These are phyloP conservation scores for Lachancea meyersii DNA, from an alignment of 805 yeast species.

Conservation along the genomic window DNA sequence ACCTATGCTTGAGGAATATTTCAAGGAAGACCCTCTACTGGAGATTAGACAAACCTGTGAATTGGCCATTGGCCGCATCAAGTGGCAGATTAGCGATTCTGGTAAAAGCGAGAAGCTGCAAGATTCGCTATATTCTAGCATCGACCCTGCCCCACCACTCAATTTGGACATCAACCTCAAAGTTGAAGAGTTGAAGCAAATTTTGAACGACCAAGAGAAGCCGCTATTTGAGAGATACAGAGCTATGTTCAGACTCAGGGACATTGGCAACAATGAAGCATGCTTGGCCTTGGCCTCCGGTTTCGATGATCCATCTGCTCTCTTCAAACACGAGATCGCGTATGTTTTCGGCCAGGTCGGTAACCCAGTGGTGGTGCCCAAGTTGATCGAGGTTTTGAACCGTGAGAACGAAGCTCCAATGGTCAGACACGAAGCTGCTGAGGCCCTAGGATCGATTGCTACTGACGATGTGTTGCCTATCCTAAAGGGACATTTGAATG, in stretches of 20 bases:
- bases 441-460: conserved; percentile 94
- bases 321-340: conserved; percentile 96
- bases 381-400: conserved; percentile 73
- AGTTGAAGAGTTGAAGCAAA: conserved; percentile 56
- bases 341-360: conserved; percentile 97
- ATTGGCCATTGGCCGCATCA: conserved; percentile 88
- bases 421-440: conserved; percentile 99
- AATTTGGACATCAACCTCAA: conserved; percentile 56
- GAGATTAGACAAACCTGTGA: conserved; percentile 98
- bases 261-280: conserved; percentile 89
- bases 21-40: conserved; percentile 65
- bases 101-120: conserved; percentile 66
- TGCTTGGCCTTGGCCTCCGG: conserved; percentile 88
- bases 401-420: conserved; percentile 83
- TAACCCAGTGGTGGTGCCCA: conserved; percentile 86
- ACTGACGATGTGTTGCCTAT: conserved; percentile 93
- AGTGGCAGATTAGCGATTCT: conserved; percentile 76
- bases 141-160: conserved; percentile 98
- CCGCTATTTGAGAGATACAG: conserved; percentile 92
- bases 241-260: conserved; percentile 97
- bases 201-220: conserved; percentile 67
- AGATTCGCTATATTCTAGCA: conserved; percentile 71
- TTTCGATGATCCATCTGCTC: conserved; percentile 82
- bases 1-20: conserved; percentile 56
- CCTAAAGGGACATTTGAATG: conserved; percentile 69